Evolutionary conservation across 2,329 filamentous ascomycete species (phyloP).

Genomic region (Aspergillus tubingensis): DNA sequence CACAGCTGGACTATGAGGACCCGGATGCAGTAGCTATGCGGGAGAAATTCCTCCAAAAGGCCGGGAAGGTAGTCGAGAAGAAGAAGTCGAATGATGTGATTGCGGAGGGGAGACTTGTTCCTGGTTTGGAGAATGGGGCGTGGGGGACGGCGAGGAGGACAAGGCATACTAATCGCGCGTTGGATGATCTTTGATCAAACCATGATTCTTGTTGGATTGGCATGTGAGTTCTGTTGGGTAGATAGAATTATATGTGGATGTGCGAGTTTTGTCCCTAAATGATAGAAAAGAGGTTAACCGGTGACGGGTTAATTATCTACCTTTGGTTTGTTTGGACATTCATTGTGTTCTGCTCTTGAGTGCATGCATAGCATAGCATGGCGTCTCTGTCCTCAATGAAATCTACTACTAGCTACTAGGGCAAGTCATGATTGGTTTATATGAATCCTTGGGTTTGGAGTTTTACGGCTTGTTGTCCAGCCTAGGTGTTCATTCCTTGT

Average conservation of each 20-base stretch:
- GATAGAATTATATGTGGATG: neutral
- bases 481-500: too few species aligned
- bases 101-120: conserved; percentile 24
- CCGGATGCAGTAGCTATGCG: conserved; percentile 57
- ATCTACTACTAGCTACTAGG: too few species aligned
- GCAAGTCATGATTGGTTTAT: too few species aligned
- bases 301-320: too few species aligned
- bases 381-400: too few species aligned
- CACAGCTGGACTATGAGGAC: conserved; percentile 52
- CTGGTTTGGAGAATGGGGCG: conserved; percentile 35
- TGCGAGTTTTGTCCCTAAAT: too few species aligned
- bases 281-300: too few species aligned
- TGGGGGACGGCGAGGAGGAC: conserved; percentile 41
- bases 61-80: conserved; percentile 46
- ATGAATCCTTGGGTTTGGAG: too few species aligned
- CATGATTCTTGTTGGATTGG: neutral
- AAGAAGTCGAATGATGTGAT: conserved; percentile 5
- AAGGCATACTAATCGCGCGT: conserved; percentile 30
- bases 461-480: too few species aligned
- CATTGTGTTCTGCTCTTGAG: too few species aligned
- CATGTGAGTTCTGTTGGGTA: neutral
- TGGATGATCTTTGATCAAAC: conserved; percentile 14
- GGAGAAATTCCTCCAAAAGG: conserved; percentile 54
- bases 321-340: too few species aligned
- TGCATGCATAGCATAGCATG: too few species aligned